Conservation (phyloP, 352 stramenopile species). For the Lagenidium giganteum region DNA sequence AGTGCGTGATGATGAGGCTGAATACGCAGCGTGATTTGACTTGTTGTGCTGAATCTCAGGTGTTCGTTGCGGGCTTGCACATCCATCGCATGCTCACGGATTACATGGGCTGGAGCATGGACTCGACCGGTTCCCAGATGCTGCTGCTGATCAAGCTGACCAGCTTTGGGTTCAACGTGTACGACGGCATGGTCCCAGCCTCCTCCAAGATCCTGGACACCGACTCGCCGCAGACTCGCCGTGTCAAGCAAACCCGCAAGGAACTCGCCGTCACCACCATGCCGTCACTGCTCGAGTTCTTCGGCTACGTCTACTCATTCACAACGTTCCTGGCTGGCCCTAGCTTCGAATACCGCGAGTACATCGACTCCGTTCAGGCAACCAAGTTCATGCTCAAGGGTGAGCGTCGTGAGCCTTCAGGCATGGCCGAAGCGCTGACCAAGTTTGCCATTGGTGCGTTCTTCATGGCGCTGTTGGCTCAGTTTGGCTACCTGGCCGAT, state of each 20-base stretch:
- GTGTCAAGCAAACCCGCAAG: conserved; percentile 24
- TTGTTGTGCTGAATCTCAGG: background rate
- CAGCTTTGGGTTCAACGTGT: conserved; percentile 97
- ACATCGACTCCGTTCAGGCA: conserved; percentile 72
- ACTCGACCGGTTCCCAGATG: conserved; percentile 89
- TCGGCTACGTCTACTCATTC: conserved; percentile 97
- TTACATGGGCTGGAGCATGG: conserved; percentile 90
- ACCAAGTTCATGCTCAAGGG: conserved; percentile 51
- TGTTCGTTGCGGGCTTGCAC: conserved; percentile 90
- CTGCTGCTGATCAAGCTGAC: conserved; percentile 97
- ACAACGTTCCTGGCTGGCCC: conserved; percentile 94
- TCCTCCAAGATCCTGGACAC: conserved; percentile 26
- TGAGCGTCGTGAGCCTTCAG: conserved; percentile 42
- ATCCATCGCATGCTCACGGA: conserved; percentile 95
- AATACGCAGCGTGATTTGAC: no score
- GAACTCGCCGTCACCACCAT: conserved; percentile 73
- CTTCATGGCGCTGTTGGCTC: conserved; percentile 54
- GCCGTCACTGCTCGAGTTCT: conserved; percentile 92
- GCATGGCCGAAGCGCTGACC: conserved; percentile 64
- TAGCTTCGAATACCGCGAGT: conserved; percentile 94
- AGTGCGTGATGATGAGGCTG: background rate
- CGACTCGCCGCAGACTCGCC: conserved; percentile 10
- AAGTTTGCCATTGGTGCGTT: conserved; percentile 68
- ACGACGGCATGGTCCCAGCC: conserved; percentile 87
- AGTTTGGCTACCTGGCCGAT: conserved; percentile 22